These are phyloP conservation scores for Trametopsis cervina DNA, from an alignment of 768 basidiomycete species.

Conservation along the genomic window DNA sequence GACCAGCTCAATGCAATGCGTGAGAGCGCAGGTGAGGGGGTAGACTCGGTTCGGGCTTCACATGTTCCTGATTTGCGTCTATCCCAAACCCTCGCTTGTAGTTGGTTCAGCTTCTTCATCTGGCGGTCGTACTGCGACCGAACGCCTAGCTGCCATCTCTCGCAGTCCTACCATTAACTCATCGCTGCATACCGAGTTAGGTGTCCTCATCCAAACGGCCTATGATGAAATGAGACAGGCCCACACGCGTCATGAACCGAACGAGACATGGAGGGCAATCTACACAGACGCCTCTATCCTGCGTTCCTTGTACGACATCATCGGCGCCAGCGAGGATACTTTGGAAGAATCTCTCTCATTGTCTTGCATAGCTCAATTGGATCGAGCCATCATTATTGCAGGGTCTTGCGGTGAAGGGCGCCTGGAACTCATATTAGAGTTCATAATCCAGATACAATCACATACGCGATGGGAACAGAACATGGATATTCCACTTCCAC, in stretches of 20 bases:
- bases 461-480: slow-evolving; percentile 11
- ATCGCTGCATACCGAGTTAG: slow-evolving; percentile 19
- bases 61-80: too few relatives aligned
- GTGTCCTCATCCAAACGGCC: slow-evolving; percentile 39
- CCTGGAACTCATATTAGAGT: slow-evolving; percentile 50
- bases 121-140: background rate
- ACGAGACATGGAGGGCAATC: slow-evolving; percentile 52
- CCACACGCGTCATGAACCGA: slow-evolving; percentile 21
- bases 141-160: background rate
- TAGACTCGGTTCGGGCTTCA: too few relatives aligned
- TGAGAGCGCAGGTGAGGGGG: background rate
- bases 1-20: background rate
- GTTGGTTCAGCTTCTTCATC: too few relatives aligned
- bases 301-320: slow-evolving; percentile 35
- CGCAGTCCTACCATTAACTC: background rate
- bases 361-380: slow-evolving; percentile 54
- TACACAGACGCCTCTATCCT: slow-evolving; percentile 75
- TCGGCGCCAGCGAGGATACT: slow-evolving; percentile 8
- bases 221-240: slow-evolving; percentile 42
- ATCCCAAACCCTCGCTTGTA: too few relatives aligned
- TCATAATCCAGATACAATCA: slow-evolving; percentile 60
- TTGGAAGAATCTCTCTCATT: slow-evolving; percentile 22
- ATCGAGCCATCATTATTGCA: slow-evolving; percentile 78
- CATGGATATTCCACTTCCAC: background rate
- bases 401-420: slow-evolving; percentile 62